phyloP scores from a whole-genome alignment of 225 moss, liverwort and hornwort species.

The Polytrichum commune region DNA sequence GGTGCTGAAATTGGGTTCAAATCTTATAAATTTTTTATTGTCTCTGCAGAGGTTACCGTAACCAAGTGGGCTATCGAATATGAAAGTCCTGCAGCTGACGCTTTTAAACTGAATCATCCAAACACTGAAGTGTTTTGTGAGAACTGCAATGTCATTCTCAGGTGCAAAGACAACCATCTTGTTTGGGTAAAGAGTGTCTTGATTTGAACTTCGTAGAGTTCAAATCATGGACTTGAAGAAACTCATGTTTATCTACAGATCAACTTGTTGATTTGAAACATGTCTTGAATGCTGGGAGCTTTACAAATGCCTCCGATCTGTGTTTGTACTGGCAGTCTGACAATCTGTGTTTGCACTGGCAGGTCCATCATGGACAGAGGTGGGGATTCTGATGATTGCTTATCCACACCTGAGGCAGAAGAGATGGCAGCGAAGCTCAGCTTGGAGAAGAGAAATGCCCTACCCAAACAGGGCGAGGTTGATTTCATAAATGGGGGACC shows the following conservation, averaged over 20 bases:
- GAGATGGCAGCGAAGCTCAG: conserved; percentile 56
- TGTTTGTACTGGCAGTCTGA: conserved; percentile 25
- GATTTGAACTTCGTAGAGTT: background rate
- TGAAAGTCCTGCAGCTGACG: conserved; percentile 85
- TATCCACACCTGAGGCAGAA: conserved; percentile 80
- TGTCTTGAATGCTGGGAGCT: too few relatives aligned
- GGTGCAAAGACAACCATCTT: conserved; percentile 34
- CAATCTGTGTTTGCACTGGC: conserved; percentile 5
- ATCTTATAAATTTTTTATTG: background rate
- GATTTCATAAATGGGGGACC: conserved; percentile 98
- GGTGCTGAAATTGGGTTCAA: too few relatives aligned
- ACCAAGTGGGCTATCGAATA: conserved; percentile 99
- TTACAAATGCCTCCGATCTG: background rate
- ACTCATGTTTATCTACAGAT: background rate
- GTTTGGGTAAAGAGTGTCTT: background rate
- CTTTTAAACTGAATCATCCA: conserved; percentile 92
- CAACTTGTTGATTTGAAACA: background rate
- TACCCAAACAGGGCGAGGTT: conserved; percentile 92
- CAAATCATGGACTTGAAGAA: background rate
- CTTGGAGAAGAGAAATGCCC: conserved; percentile 43
- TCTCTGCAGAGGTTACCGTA: conserved; percentile 51
- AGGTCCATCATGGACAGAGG: conserved; percentile 94
- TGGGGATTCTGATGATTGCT: conserved; percentile 78
- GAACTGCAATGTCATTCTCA: conserved; percentile 91
- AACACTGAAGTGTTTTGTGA: conserved; percentile 75